Conservation (phyloP, 371 early-diverging fungal species). For the Actinomucor elegans region DNA sequence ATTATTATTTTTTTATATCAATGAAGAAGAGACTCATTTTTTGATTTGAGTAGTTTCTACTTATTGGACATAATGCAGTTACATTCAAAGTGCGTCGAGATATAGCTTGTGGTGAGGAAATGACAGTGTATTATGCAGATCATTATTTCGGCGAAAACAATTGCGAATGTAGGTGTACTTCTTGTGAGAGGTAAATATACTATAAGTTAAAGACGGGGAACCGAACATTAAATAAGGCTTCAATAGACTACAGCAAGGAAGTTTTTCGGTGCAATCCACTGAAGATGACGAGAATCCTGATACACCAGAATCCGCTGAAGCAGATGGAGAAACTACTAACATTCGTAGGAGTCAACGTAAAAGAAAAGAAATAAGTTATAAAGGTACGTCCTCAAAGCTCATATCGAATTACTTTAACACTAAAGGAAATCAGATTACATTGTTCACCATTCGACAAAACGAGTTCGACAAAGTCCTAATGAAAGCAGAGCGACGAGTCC, state of each 20-base stretch:
- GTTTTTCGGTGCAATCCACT: not conserved
- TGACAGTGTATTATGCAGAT: constrained; percentile 80
- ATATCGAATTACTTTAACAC: not conserved
- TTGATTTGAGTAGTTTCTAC: constrained; percentile 49
- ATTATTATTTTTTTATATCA: not conserved
- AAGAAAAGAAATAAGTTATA: constrained; percentile 10
- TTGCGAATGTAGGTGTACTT: constrained; percentile 83
- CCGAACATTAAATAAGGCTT: not conserved
- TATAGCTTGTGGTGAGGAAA: constrained; percentile 82
- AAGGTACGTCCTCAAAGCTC: constrained; percentile 1
- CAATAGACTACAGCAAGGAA: constrained; percentile 7
- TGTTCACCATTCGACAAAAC: not conserved
- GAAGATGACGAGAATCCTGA: not conserved
- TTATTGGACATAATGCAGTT: constrained; percentile 54
- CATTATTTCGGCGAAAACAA: constrained; percentile 88
- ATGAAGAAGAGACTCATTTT: not conserved
- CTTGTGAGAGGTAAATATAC: constrained; percentile 65
- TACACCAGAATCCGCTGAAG: not conserved
- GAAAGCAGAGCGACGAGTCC: not conserved
- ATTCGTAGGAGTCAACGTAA: constrained; percentile 18
- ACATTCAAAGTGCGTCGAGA: constrained; percentile 71
- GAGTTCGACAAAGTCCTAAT: not conserved
- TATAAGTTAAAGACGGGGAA: not conserved
- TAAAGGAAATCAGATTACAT: not conserved
- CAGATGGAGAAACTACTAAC: not conserved